phyloP scores from a whole-genome alignment of 1,284 basidiomycete species.

The Trametes polyzona region DNA sequence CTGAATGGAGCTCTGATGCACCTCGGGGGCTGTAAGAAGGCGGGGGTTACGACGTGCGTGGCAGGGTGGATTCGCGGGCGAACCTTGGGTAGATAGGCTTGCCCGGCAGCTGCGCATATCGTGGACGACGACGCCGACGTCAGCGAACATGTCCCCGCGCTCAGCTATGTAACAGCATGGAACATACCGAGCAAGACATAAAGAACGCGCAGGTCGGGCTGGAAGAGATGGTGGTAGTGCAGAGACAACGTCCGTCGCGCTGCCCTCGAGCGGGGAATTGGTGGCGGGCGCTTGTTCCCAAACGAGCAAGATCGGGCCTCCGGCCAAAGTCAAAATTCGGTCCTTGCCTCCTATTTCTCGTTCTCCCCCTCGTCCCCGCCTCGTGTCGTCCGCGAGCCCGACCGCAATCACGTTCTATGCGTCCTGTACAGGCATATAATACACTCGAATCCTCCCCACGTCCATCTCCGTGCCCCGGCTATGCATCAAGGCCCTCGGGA shows the following conservation, averaged over 20 bases:
- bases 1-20: slow-evolving; percentile 27
- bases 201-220: slow-evolving; percentile 20
- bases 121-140: not conserved
- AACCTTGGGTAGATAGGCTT: slow-evolving; percentile 24
- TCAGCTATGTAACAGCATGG: not conserved
- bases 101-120: slow-evolving; percentile 19
- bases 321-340: slow-evolving; percentile 8
- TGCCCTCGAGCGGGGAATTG: slow-evolving; percentile 12
- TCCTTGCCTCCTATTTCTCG: not conserved
- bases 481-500: not conserved
- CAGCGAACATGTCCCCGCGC: not conserved
- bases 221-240: slow-evolving; percentile 1
- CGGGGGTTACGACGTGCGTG: slow-evolving; percentile 26
- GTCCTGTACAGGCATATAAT: not conserved
- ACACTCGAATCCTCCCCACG: not conserved
- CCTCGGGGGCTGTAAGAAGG: slow-evolving; percentile 36
- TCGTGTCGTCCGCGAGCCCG: slow-evolving; percentile 3
- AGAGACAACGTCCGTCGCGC: not conserved
- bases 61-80: slow-evolving; percentile 20
- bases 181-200: slow-evolving; percentile 30
- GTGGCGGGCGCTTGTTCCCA: slow-evolving; percentile 8
- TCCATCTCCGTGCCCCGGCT: not conserved
- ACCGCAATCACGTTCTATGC: not conserved
- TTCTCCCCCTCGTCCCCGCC: not conserved
- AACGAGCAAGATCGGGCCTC: not conserved